Conservation (phyloP, 1,139 yeast species). For the Taphrina deformans region DNA sequence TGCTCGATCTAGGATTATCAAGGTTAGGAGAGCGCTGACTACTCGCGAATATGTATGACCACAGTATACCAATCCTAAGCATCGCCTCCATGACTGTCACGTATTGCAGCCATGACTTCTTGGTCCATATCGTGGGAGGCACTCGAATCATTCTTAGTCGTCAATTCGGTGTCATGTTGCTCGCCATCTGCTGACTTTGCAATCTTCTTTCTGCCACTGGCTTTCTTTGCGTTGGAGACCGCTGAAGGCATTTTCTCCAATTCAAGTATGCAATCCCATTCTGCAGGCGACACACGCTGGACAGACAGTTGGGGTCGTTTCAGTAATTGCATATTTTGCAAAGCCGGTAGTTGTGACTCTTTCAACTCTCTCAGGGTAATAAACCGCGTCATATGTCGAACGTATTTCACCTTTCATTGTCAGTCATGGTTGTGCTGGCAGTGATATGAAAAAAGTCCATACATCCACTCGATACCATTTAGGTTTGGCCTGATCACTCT, state of each 20-base stretch:
- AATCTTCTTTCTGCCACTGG: too few relatives aligned
- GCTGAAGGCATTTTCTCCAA: slow-evolving; percentile 40
- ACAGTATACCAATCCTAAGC: background rate
- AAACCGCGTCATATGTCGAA: slow-evolving; percentile 49
- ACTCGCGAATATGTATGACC: too few relatives aligned
- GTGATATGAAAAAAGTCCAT: background rate
- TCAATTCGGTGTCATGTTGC: background rate
- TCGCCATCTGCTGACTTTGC: background rate
- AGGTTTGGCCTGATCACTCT: slow-evolving; percentile 49
- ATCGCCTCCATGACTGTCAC: slow-evolving; percentile 12
- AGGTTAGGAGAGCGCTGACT: too few relatives aligned
- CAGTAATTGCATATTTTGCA: slow-evolving; percentile 51
- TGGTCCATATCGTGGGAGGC: background rate
- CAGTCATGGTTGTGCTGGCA: too few relatives aligned
- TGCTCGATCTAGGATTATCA: too few relatives aligned
- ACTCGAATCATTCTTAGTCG: background rate
- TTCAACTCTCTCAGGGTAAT: slow-evolving; percentile 49
- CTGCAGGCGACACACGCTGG: slow-evolving; percentile 50
- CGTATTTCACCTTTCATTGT: slow-evolving; percentile 42
- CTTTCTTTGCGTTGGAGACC: background rate
- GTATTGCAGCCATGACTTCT: slow-evolving; percentile 17
- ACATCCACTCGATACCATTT: slow-evolving; percentile 60
- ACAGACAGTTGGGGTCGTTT: slow-evolving; percentile 55
- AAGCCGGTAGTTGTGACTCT: slow-evolving; percentile 39
- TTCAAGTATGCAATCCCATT: slow-evolving; percentile 48